A percentile compares a stretch with the other conserved stretches of the same genome.
Evolutionary conservation across 768 basidiomycete genomes (phyloP).

Genomic region (Boletus speciosus): DNA sequence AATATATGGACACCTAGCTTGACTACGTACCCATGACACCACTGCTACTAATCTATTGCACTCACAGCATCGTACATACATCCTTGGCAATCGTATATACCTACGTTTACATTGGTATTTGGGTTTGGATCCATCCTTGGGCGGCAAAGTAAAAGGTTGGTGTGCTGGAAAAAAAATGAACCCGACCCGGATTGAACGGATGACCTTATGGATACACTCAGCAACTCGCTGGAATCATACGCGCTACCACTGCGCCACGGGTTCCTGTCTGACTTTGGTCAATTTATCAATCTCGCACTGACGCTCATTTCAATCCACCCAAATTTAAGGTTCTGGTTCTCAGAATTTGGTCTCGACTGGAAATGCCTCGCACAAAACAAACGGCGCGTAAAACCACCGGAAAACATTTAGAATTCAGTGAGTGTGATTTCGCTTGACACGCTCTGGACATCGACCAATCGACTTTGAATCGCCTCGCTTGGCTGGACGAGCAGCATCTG

Average conservation of each 20-base stretch:
- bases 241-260: conserved; percentile 40
- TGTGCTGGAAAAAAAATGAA: conserved; percentile 26
- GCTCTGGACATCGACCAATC: neutral
- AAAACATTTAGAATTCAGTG: conserved; percentile 3
- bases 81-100: conserved; percentile 5
- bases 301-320: neutral
- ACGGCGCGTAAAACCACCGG: conserved; percentile 23
- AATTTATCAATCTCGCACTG: neutral
- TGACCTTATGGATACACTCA: conserved; percentile 40
- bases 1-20: conserved; percentile 9
- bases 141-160: neutral
- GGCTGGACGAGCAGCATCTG: conserved; percentile 1
- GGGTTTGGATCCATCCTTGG: neutral
- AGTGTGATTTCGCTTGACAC: neutral
- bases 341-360: neutral
- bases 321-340: neutral
- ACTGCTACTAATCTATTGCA: conserved; percentile 13
- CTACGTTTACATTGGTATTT: conserved; percentile 5
- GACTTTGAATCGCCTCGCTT: neutral
- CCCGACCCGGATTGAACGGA: conserved; percentile 47
- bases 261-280: conserved; percentile 3
- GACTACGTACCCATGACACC: conserved; percentile 18
- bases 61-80: conserved; percentile 10
- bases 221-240: conserved; percentile 35
- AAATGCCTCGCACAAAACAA: conserved; percentile 12